Percentiles rank a stretch among this genome's conserved stretches.
These are phyloP conservation scores for Pyrenochaeta sp. DNA, from an alignment of 2,329 filamentous ascomycete genomes.

Conservation along the genomic window DNA sequence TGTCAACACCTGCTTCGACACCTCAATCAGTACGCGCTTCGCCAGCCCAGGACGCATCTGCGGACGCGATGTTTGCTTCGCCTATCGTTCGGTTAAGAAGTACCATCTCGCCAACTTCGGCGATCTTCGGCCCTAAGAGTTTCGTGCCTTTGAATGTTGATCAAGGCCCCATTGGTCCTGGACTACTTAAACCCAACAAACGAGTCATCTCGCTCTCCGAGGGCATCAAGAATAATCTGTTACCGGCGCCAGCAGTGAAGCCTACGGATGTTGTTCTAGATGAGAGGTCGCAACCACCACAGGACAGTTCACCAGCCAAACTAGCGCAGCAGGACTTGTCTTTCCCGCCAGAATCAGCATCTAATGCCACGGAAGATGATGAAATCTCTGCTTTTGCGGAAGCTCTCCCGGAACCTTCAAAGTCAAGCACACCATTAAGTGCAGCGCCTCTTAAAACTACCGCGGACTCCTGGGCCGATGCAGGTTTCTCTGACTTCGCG, in stretches of 20 bases:
- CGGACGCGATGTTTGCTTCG: constrained; percentile 32
- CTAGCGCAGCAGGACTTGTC: too few species aligned
- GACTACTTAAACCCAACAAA: constrained; percentile 34
- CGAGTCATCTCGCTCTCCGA: constrained; percentile 16
- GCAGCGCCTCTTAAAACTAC: constrained; percentile 8
- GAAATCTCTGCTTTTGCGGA: constrained; percentile 9
- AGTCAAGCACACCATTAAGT: constrained; percentile 14
- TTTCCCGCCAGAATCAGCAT: too few species aligned
- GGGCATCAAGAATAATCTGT: constrained; percentile 7
- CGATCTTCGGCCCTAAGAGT: constrained; percentile 36
- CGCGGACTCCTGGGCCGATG: constrained; percentile 18
- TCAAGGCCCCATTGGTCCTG: constrained; percentile 40
- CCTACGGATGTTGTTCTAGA: neutral
- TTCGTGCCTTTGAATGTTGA: constrained; percentile 35
- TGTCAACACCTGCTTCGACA: constrained; percentile 18
- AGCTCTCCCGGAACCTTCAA: neutral
- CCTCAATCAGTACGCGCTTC: constrained; percentile 15
- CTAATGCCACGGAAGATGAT: neutral
- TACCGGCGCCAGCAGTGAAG: neutral
- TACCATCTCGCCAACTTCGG: constrained; percentile 44
- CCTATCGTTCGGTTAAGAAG: constrained; percentile 42
- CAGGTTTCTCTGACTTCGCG: constrained; percentile 16
- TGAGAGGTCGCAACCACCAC: neutral
- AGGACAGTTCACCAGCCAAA: too few species aligned
- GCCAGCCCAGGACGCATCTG: constrained; percentile 14